Evolutionary conservation across 495 filamentous ascomycete genomes (phyloP), one percentile per base, ranked within the genome.

Genomic region (Penicillium malachiteum): DNA sequence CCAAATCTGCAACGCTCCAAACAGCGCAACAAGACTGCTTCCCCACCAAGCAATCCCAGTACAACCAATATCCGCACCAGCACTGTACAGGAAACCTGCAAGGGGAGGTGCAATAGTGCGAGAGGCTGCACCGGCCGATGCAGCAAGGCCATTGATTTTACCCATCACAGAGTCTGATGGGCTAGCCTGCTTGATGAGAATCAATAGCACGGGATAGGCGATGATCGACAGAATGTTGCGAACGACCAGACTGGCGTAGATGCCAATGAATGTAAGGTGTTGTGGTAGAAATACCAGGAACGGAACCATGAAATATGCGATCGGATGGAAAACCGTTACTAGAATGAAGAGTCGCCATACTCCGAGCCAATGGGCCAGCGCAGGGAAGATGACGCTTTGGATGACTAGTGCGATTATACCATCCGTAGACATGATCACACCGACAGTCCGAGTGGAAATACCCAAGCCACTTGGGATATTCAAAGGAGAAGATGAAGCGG

Each of bases 121-220:
- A 60, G 86, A 87, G 8, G 85, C 87, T 0, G 88, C 90, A 5
- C 88, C 88, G 4, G 87, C 88, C 35, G 86, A 90, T 3, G 90
- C 90, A 35, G 89, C 88, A 7, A 92, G 78, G 1, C 90, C 90
- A 59, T 94, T 94, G 52, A 94, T 86, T 63, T 83, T 89, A 12
- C 90, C 90, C 42, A 94, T 76, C 16, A 84, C 78, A 0, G 77
- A 80, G 8, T 78, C 72, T 13, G 82, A 83, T 3, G 89, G 87
- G 16, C 87, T 87, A 0, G 90, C 86, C 75, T 92, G 89, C 67
- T 93, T 94, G 73, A 94, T 83, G 7, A 94, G 78, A 40, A 94
- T 92, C 35, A 94, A 74, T 7, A 94, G 80, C 3, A 93, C 77
- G 0, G 90, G 90, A 58, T 90, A 94, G 17, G 84, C 78, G 49